Conservation (phyloP, 208 protist genomes). For the Phytomonas francai region DNA sequence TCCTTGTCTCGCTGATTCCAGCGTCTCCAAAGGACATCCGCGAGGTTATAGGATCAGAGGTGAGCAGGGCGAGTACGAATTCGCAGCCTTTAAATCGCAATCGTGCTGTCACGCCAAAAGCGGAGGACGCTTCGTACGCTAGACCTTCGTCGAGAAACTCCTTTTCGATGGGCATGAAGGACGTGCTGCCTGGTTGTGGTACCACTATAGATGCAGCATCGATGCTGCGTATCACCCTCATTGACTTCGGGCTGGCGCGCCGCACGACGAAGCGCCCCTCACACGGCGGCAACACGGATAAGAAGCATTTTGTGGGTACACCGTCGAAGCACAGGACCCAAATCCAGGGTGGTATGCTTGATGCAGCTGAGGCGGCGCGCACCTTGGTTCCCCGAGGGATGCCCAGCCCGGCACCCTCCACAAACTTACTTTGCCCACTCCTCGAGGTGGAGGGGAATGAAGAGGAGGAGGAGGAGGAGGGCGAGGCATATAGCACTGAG, state of each 20-base stretch:
- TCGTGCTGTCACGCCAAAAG: background rate
- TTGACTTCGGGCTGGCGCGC: conserved; percentile 74
- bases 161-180: background rate
- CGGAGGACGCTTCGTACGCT: background rate
- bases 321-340: background rate
- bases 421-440: conserved; percentile 1
- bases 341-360: background rate
- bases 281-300: background rate
- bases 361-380: conserved; percentile 2
- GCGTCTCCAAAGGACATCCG: conserved; percentile 21
- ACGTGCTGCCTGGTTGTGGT: background rate
- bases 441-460: background rate
- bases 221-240: conserved; percentile 56
- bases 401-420: background rate
- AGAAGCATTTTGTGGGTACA: background rate
- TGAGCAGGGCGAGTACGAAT: conserved; percentile 17
- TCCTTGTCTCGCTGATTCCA: conserved; percentile 50
- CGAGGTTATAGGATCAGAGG: conserved; percentile 27
- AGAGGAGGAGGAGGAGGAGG: conserved; percentile 17
- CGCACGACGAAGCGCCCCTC: conserved; percentile 17
- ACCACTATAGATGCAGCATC: background rate
- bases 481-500: conserved; percentile 41
- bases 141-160: background rate
- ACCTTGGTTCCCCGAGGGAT: background rate
- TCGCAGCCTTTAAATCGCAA: background rate